Evolutionary conservation across 306 rosid genomes (phyloP), one percentile per base, ranked within the genome.

Genomic region (Corylus heterophylla): DNA sequence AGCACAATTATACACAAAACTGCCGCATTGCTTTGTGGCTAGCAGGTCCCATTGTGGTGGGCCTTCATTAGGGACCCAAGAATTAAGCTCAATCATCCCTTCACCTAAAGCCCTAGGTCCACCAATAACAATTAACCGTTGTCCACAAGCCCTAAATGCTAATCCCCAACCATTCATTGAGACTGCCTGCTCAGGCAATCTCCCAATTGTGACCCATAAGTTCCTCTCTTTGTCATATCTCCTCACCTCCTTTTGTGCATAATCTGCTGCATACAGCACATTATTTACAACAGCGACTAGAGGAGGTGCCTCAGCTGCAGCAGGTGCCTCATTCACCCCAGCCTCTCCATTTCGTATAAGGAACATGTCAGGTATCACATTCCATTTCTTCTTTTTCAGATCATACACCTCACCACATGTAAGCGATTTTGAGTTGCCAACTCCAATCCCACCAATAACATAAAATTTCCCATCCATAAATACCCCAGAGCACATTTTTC

Each of bases 211-310:
- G 12, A 87, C 17, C 92, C 94, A 88, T 27, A 25, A 56, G 31
- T 88, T 76, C 3, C 16, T 55, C 22, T 59, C 82, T 77, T 92
- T 88, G 16, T 74, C 88, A 78, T 92, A 94, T 74, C 69, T 86
- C 79, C 67, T 85, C 6, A 94, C 77, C 83, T 80, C 87, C 79
- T 63, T 58, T 59, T 25, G 74, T 3, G 78, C 88, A 80, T 84
- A 70, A 83, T 94, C 91, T 11, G 96, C 98, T 55, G 94, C 89
- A 85, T 90, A 94, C 83, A 94, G 66, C 0, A 68, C 74, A 79
- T 94, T 81, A 4, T 92, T 88, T n/a, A 92, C 94, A 73, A 90
- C 98, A 29, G 96, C 98, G 68, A 94, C 73, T 78, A 94, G 83
- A 80, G 98, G 98, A 72, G 98, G 98, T 35, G 98, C 92, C 71